Conservation (phyloP, 2,329 filamentous ascomycete species). For the Tricladium varicosporioides region DNA sequence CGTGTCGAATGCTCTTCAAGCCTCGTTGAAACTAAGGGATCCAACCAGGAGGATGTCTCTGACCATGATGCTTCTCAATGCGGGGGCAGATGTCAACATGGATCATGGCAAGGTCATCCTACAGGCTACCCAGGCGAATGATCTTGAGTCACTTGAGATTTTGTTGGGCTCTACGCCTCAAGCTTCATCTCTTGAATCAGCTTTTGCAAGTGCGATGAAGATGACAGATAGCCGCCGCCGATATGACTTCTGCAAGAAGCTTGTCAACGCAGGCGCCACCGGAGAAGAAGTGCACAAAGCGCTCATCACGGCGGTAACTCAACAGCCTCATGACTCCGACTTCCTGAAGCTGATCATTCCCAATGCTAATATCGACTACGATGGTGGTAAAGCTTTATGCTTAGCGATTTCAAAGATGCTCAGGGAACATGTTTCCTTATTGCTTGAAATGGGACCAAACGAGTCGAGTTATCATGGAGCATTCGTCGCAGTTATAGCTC, state of each 20-base stretch:
- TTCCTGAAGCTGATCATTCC: conserved; percentile 17
- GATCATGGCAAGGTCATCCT: conserved; percentile 10
- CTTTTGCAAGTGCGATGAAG: conserved; percentile 14
- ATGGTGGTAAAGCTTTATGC: conserved; percentile 17
- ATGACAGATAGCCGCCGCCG: conserved; percentile 6
- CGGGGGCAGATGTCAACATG: conserved; percentile 16
- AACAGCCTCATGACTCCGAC: conserved; percentile 11
- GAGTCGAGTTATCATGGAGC: conserved; percentile 13
- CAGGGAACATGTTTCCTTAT: conserved; percentile 10
- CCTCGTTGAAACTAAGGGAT: conserved; percentile 9
- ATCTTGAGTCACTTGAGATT: conserved; percentile 12
- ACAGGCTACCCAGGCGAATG: conserved; percentile 14
- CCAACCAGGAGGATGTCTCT: conserved; percentile 6
- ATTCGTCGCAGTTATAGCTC: conserved; percentile 14
- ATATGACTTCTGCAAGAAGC: conserved; percentile 15
- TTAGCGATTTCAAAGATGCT: conserved; percentile 12
- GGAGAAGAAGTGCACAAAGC: conserved; percentile 20
- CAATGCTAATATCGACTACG: conserved; percentile 13
- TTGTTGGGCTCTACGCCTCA: conserved; percentile 13
- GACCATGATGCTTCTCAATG: conserved; percentile 15
- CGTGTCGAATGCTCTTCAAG: conserved; percentile 15
- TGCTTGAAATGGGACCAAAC: conserved; percentile 16
- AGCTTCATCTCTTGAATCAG: conserved; percentile 9
- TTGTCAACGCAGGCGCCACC: conserved; percentile 17
- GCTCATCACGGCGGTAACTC: conserved; percentile 10